These are phyloP conservation scores for Kurtzmaniella cleridarum DNA, from an alignment of 805 yeast genomes.

Conservation along the genomic window DNA sequence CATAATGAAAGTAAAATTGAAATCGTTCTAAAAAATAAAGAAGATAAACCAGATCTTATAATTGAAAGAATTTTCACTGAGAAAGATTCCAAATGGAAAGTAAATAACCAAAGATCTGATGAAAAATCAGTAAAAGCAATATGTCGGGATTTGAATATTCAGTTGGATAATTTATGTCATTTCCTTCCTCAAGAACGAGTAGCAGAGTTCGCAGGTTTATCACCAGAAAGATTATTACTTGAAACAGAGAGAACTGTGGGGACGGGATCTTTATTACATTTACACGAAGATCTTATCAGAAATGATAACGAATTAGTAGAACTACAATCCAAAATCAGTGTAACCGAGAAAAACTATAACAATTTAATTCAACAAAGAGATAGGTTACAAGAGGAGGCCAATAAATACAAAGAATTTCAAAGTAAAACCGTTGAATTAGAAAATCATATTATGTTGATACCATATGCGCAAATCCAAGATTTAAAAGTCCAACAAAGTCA, in stretches of 20 bases:
- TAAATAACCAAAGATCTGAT: slow-evolving; percentile 36
- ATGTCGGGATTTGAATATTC: slow-evolving; percentile 58
- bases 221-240: slow-evolving; percentile 64
- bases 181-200: slow-evolving; percentile 94
- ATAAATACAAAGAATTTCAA: slow-evolving; percentile 41
- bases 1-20: slow-evolving; percentile 41
- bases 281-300: slow-evolving; percentile 52
- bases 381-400: slow-evolving; percentile 40
- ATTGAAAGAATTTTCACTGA: slow-evolving; percentile 44
- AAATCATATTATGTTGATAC: slow-evolving; percentile 34
- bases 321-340: slow-evolving; percentile 20
- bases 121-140: slow-evolving; percentile 44
- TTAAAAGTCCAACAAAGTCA: slow-evolving; percentile 26
- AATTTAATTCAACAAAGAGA: slow-evolving; percentile 32
- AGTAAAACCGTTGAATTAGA: slow-evolving; percentile 35
- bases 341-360: slow-evolving; percentile 22
- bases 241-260: slow-evolving; percentile 84
- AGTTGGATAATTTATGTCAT: slow-evolving; percentile 87
- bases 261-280: slow-evolving; percentile 46
- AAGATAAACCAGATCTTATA: slow-evolving; percentile 28
- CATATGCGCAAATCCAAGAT: slow-evolving; percentile 36
- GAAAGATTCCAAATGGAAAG: slow-evolving; percentile 46
- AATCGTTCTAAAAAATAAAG: slow-evolving; percentile 40
- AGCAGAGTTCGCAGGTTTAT: slow-evolving; percentile 79
- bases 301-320: slow-evolving; percentile 39